phyloP scores from a whole-genome alignment of 805 yeast species.

The Candida ficus region DNA sequence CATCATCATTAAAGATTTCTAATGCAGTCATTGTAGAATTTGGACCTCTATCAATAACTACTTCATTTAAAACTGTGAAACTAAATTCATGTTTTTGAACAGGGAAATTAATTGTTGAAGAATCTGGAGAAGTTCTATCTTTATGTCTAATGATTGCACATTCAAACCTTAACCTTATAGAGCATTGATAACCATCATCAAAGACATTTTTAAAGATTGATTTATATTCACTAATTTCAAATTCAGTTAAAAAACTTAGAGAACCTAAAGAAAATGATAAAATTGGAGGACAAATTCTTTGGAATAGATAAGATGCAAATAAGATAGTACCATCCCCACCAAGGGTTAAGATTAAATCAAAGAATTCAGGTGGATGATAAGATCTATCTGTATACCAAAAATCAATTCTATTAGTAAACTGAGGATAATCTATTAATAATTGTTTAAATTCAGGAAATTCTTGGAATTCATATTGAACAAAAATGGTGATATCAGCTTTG shows the following conservation, averaged over 20 bases:
- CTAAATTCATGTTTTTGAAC: slow-evolving; percentile 9
- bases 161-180: slow-evolving; percentile 46
- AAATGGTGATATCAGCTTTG: slow-evolving; percentile 15
- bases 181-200: slow-evolving; percentile 40
- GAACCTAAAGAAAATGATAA: slow-evolving; percentile 63
- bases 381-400: slow-evolving; percentile 25
- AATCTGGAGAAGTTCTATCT: slow-evolving; percentile 11
- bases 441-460: slow-evolving; percentile 6
- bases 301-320: slow-evolving; percentile 58
- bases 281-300: slow-evolving; percentile 58
- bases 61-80: slow-evolving; percentile 44
- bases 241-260: slow-evolving; percentile 56
- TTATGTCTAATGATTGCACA: slow-evolving; percentile 39
- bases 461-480: slow-evolving; percentile 19
- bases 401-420: slow-evolving; percentile 10
- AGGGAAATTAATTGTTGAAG: slow-evolving; percentile 10
- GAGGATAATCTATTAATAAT: slow-evolving; percentile 7
- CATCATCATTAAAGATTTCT: slow-evolving; percentile 44
- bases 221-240: slow-evolving; percentile 37
- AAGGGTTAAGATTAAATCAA: slow-evolving; percentile 55
- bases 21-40: slow-evolving; percentile 46
- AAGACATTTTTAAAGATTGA: slow-evolving; percentile 31
- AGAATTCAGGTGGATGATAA: slow-evolving; percentile 28
- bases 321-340: slow-evolving; percentile 75
- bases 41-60: slow-evolving; percentile 48